Evolutionary conservation across 2,329 filamentous ascomycete species (phyloP), one percentile per base, ranked within the genome.

Genomic region (Nemania sp.): DNA sequence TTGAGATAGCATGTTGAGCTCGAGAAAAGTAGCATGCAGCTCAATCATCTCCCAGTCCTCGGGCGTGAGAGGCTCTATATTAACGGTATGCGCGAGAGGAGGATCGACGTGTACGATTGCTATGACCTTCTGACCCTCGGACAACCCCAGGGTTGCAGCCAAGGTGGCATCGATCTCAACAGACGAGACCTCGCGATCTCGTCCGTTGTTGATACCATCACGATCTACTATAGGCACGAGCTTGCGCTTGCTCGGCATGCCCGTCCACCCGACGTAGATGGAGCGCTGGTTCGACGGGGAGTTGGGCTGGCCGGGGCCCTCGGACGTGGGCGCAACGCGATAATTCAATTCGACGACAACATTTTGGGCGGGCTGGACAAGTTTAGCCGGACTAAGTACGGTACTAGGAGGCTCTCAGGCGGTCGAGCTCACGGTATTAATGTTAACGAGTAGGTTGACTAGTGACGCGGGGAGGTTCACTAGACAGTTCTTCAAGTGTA

Each of bases 31-130:
- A 5, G 95, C 95, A 79, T 99, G 95, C 1, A 99, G 81, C 76
- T 99, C 95, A 69, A 99, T 98, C 70, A 98, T 96, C 77, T 99
- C 95, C 95, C 95, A 99, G 74, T 99, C 95, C 60, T 96, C 92
- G 1, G 94, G 87, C 0, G 95, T 98, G 70, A 98, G 78, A 35
- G 95, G 95, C 74, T 99, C 96, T 69, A 99, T 98, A 73, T 97
- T 92, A 75, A 99, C 90, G 1, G 93, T 98, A 75, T 97, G 92
- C 50, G 92, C 92, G 65, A 95, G 79, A 2, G 93, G 92, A 50
- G 94, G 94, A 73, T 99, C 92, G 65, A 97, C 79, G 75, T 99
- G 95, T 65, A 99, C 82, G 37, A 78, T 82, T 48, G 79, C 80
- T 66, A 80, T 82, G 72, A 94, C 86, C 78, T 91, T 96, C 73